Conservation (phyloP, 2,329 filamentous ascomycete species). For the Phialophora verrucosa region DNA sequence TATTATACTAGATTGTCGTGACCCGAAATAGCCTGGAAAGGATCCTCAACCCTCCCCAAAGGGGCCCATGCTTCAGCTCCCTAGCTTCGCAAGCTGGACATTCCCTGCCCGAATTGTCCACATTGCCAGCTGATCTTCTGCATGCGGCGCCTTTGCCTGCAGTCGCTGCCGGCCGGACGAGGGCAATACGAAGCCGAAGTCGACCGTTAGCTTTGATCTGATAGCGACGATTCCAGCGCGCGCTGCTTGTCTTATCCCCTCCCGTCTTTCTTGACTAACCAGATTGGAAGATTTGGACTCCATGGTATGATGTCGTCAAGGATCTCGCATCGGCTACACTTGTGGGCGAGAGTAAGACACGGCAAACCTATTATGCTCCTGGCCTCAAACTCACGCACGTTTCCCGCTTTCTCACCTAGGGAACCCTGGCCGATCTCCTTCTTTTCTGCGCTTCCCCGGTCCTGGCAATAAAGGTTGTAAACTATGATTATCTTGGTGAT, state of each 20-base stretch:
- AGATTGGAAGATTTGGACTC: background rate
- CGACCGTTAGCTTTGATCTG: background rate
- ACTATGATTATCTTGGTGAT: constrained; percentile 9
- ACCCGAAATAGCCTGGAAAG: constrained; percentile 17
- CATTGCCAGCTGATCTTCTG: constrained; percentile 7
- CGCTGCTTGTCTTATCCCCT: constrained; percentile 2
- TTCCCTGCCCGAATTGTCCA: constrained; percentile 11
- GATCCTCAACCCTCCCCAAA: constrained; percentile 12
- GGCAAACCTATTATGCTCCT: constrained; percentile 10
- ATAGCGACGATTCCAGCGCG: background rate
- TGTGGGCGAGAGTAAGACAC: constrained; percentile 17
- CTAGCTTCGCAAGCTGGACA: constrained; percentile 8
- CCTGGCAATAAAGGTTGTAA: background rate
- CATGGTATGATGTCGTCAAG: constrained; percentile 27
- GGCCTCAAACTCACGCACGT: constrained; percentile 6
- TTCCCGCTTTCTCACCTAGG: constrained; percentile 8
- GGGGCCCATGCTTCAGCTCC: constrained; percentile 13
- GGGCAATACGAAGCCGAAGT: constrained; percentile 3
- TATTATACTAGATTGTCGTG: constrained; percentile 7
- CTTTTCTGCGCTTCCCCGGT: constrained; percentile 18
- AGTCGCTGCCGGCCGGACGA: background rate
- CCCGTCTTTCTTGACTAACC: constrained; percentile 9
- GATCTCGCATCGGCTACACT: constrained; percentile 27
- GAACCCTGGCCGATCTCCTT: constrained; percentile 9
- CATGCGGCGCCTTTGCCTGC: background rate